Percentiles rank a stretch among this genome's conserved stretches.
These are phyloP conservation scores for Aspergillus sp. DNA, from an alignment of 2,329 filamentous ascomycete species.

Conservation along the genomic window DNA sequence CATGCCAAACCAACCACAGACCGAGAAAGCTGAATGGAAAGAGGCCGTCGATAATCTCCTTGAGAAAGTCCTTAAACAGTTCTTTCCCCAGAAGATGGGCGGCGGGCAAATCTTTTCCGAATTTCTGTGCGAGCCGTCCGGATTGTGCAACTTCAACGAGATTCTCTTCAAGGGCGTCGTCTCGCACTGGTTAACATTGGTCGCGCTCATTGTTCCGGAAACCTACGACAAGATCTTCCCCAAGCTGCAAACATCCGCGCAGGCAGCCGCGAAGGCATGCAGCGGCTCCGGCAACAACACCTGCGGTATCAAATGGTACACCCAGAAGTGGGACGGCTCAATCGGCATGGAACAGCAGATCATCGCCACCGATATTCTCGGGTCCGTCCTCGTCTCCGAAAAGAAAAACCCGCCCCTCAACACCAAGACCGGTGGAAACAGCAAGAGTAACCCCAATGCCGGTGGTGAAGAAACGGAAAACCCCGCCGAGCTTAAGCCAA, in stretches of 20 bases:
- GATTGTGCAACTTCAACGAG: constrained; percentile 69
- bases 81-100: constrained; percentile 47
- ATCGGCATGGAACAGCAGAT: constrained; percentile 69
- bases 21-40: constrained; percentile 52
- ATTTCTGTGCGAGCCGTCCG: constrained; percentile 61
- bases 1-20: constrained; percentile 32
- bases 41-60: constrained; percentile 57
- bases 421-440: constrained; percentile 56
- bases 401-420: constrained; percentile 41
- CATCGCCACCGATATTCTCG: constrained; percentile 64
- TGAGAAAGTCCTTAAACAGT: constrained; percentile 45
- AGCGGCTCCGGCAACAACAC: constrained; percentile 58
- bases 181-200: constrained; percentile 63
- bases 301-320: constrained; percentile 66
- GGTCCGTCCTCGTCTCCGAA: constrained; percentile 56
- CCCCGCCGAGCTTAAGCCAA: constrained; percentile 7
- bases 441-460: constrained; percentile 38
- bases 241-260: constrained; percentile 57
- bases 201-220: constrained; percentile 63
- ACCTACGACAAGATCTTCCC: constrained; percentile 57
- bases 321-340: constrained; percentile 54
- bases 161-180: constrained; percentile 71
- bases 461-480: constrained; percentile 21
- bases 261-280: constrained; percentile 63
- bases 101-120: constrained; percentile 59